Evolutionary conservation across 768 basidiomycete species (phyloP).

Genomic region (Cytidiella melzeri): DNA sequence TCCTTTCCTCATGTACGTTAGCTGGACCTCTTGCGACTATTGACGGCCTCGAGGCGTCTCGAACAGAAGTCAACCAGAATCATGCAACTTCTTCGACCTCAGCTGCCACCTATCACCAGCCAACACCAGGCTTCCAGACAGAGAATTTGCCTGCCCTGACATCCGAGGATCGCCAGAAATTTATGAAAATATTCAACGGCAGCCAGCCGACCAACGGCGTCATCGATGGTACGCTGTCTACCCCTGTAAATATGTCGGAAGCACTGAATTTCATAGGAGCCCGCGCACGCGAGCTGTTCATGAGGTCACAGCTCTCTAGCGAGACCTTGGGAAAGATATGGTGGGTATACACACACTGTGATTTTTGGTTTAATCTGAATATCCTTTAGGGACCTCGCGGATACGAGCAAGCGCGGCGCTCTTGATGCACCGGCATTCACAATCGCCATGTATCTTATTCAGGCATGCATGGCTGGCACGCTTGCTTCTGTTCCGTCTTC

Average conservation of each 20-base stretch:
- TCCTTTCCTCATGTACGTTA: constrained; percentile 18
- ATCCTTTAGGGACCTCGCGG: constrained; percentile 49
- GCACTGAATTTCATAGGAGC: no score
- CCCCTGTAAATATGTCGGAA: no score
- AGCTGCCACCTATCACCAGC: neutral
- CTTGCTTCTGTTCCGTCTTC: constrained; percentile 31
- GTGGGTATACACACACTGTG: constrained; percentile 2
- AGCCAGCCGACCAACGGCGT: constrained; percentile 47
- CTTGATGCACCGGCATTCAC: constrained; percentile 66
- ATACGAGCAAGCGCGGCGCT: constrained; percentile 49
- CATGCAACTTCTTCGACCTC: neutral
- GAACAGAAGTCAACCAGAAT: neutral
- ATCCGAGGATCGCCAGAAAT: constrained; percentile 47
- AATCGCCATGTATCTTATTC: constrained; percentile 65
- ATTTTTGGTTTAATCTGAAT: neutral
- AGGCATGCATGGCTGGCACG: constrained; percentile 41
- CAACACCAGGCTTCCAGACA: constrained; percentile 4
- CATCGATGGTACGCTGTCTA: constrained; percentile 50
- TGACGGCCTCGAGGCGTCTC: constrained; percentile 17
- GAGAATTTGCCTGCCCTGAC: constrained; percentile 27
- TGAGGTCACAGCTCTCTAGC: constrained; percentile 46
- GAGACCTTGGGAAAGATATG: constrained; percentile 16
- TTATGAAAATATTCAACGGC: constrained; percentile 44
- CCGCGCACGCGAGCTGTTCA: constrained; percentile 39
- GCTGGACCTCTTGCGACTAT: constrained; percentile 49